Conservation (phyloP, 768 basidiomycete genomes). For the Leccinum boreale region DNA sequence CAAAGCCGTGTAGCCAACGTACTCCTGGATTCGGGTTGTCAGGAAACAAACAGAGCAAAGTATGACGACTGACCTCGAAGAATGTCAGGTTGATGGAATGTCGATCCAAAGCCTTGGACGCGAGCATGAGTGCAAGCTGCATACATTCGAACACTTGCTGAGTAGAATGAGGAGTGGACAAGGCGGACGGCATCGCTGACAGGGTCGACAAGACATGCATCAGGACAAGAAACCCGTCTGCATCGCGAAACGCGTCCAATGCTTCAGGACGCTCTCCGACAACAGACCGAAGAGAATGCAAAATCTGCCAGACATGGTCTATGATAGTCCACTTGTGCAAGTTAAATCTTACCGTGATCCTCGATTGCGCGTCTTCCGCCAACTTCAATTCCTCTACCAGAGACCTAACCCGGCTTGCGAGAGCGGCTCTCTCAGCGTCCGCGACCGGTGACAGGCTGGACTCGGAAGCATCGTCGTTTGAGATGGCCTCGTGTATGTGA, state of each 20-base stretch:
- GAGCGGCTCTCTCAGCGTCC: not conserved
- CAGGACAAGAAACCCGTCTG: slow-evolving; percentile 76
- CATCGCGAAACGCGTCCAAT: slow-evolving; percentile 74
- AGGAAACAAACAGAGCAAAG: slow-evolving; percentile 13
- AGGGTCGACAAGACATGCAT: slow-evolving; percentile 70
- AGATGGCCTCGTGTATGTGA: slow-evolving; percentile 27
- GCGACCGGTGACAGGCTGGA: not conserved
- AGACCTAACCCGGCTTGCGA: slow-evolving; percentile 57
- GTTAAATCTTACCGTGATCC: slow-evolving; percentile 47
- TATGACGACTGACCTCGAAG: slow-evolving; percentile 55
- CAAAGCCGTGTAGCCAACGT: slow-evolving; percentile 65
- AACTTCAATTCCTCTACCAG: slow-evolving; percentile 68
- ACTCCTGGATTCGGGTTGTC: slow-evolving; percentile 12
- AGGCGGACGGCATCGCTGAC: slow-evolving; percentile 27
- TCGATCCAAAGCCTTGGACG: slow-evolving; percentile 60
- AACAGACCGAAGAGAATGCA: slow-evolving; percentile 64
- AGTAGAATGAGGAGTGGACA: slow-evolving; percentile 32
- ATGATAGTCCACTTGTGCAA: not conserved
- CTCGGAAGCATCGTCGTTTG: slow-evolving; percentile 26
- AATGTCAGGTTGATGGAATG: slow-evolving; percentile 56
- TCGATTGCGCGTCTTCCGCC: slow-evolving; percentile 42
- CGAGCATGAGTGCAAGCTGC: slow-evolving; percentile 59
- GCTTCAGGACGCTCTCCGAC: slow-evolving; percentile 63
- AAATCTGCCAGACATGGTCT: slow-evolving; percentile 38
- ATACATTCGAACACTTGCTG: slow-evolving; percentile 50